phyloP scores from a whole-genome alignment of 805 yeast genomes.

The Hanseniaspora hatyaiensis region DNA sequence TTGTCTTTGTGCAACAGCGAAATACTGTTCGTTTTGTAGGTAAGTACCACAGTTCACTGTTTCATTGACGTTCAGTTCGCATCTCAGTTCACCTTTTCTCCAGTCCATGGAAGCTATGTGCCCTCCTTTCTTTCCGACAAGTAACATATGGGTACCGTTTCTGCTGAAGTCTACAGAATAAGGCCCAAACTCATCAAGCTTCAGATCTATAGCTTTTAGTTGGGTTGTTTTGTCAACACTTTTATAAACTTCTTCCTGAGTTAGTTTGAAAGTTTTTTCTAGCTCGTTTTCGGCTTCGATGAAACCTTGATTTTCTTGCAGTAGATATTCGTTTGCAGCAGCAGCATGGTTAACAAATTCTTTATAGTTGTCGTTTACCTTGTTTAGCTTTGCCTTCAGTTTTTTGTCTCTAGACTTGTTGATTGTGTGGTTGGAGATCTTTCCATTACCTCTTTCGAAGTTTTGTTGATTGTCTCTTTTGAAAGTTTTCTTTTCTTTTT shows the following conservation, averaged over 20 bases:
- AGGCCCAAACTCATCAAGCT: constrained; percentile 73
- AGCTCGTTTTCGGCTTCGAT: constrained; percentile 84
- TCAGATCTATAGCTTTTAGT: constrained; percentile 61
- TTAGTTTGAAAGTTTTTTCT: constrained; percentile 82
- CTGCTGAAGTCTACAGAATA: constrained; percentile 69
- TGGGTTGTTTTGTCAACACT: constrained; percentile 70
- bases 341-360: constrained; percentile 67
- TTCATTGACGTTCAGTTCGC: constrained; percentile 78
- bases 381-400: constrained; percentile 52
- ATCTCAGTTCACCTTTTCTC: constrained; percentile 70
- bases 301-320: constrained; percentile 75
- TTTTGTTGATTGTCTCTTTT: constrained; percentile 27
- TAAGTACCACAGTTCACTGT: constrained; percentile 84
- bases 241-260: constrained; percentile 63
- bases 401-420: constrained; percentile 43
- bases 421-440: constrained; percentile 15
- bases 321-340: constrained; percentile 70
- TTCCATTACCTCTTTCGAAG: constrained; percentile 27
- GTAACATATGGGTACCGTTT: constrained; percentile 73
- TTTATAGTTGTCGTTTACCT: constrained; percentile 58
- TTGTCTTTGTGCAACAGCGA: constrained; percentile 94
- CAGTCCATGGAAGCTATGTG: constrained; percentile 95
- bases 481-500: constrained; percentile 13
- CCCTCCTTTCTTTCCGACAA: constrained; percentile 76
- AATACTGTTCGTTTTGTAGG: constrained; percentile 81